Evolutionary conservation across 2,329 filamentous ascomycete species (phyloP).

Genomic region (Talaromyces sp.): DNA sequence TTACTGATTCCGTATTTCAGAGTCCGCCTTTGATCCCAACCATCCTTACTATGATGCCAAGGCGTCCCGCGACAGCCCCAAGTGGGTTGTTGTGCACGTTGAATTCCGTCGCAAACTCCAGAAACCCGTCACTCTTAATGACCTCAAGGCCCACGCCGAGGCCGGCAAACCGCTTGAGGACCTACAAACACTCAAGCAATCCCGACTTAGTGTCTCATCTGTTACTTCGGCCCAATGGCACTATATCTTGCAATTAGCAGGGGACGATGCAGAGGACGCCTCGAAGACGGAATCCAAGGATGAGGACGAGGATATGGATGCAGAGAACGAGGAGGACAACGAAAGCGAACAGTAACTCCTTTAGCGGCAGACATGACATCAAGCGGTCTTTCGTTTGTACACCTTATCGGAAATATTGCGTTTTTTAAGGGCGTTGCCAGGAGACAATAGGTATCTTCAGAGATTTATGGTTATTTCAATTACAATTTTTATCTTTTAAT

Average conservation of each 20-base stretch:
- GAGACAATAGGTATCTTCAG: not conserved
- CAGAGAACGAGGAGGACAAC: not conserved
- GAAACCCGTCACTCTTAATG: slow-evolving; percentile 68
- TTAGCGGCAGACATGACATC: not conserved
- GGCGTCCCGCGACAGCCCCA: slow-evolving; percentile 68
- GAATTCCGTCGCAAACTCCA: slow-evolving; percentile 82
- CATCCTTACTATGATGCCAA: slow-evolving; percentile 84
- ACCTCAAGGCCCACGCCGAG: slow-evolving; percentile 67
- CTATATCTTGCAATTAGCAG: slow-evolving; percentile 50
- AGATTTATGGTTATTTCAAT: not conserved
- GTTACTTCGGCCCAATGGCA: slow-evolving; percentile 53
- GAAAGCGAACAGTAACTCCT: not conserved
- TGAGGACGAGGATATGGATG: not conserved
- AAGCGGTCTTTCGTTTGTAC: not conserved
- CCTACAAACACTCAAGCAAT: slow-evolving; percentile 82
- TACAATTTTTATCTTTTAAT: not conserved
- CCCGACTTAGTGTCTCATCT: slow-evolving; percentile 73
- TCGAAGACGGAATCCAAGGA: slow-evolving; percentile 3
- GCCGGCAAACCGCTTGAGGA: slow-evolving; percentile 62
- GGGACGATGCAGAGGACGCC: slow-evolving; percentile 31
- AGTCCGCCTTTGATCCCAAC: slow-evolving; percentile 69
- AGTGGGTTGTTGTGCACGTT: slow-evolving; percentile 90
- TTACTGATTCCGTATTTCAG: slow-evolving; percentile 41
- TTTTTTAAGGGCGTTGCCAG: not conserved
- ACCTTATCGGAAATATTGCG: not conserved